Conservation (phyloP, 768 basidiomycete species). For the Lentinula boryana region DNA sequence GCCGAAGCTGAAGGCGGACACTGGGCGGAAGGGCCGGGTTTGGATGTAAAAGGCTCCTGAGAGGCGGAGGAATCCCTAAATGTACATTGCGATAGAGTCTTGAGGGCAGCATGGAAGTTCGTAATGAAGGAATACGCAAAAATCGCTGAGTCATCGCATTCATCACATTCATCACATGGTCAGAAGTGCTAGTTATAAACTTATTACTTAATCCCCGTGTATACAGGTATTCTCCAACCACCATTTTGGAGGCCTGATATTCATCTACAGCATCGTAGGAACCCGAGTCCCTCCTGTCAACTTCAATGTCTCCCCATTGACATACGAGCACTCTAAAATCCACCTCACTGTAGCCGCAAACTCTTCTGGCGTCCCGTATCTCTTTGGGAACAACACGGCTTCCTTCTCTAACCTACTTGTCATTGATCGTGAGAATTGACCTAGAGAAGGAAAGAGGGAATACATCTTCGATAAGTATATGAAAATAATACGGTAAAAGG, state of each 20-base stretch:
- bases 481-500: too few species aligned
- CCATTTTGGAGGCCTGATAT: not conserved
- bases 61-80: constrained; percentile 33
- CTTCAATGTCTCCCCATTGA: constrained; percentile 47
- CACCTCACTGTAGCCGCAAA: constrained; percentile 46
- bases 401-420: constrained; percentile 31
- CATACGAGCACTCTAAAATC: constrained; percentile 45
- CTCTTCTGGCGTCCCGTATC: constrained; percentile 43
- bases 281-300: constrained; percentile 15
- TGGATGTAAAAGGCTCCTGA: constrained; percentile 33
- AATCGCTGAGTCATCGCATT: not conserved
- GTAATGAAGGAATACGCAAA: not conserved
- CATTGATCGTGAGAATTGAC: constrained; percentile 27
- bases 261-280: constrained; percentile 8
- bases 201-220: too few species aligned
- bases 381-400: constrained; percentile 35
- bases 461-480: too few species aligned
- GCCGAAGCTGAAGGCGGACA: constrained; percentile 26
- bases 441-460: not conserved
- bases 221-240: too few species aligned
- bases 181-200: too few species aligned
- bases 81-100: constrained; percentile 34
- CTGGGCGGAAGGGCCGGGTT: constrained; percentile 28
- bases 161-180: not conserved
- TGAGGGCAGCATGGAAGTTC: constrained; percentile 35